These are phyloP conservation scores for Crithidia thermophila DNA, from an alignment of 208 protist genomes.

Conservation along the genomic window DNA sequence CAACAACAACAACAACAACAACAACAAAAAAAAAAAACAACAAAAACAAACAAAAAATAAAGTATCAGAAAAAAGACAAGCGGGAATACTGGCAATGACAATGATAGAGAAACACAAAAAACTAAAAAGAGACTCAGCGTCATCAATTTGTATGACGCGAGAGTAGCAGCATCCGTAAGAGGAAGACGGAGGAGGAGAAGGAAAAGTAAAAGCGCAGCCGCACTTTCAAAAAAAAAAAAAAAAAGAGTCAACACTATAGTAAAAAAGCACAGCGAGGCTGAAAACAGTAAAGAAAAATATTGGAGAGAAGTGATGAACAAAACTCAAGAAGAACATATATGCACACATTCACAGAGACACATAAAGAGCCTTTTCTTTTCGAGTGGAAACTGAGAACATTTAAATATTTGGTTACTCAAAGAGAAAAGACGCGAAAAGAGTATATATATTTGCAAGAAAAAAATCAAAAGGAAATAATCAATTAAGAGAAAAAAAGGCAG, in stretches of 20 bases:
- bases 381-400: background rate
- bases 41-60: background rate
- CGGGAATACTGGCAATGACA: background rate
- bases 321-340: too few species aligned
- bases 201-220: slow-evolving; percentile 1
- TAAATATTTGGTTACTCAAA: too few species aligned
- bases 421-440: background rate
- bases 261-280: background rate
- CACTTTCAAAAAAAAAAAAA: slow-evolving; percentile 15
- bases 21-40: background rate
- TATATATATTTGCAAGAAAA: background rate
- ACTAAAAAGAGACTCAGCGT: background rate
- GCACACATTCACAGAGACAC: background rate
- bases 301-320: too few species aligned
- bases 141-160: background rate
- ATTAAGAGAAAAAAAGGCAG: too few species aligned
- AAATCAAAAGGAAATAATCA: too few species aligned
- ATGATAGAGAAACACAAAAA: background rate
- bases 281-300: too few species aligned
- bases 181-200: background rate
- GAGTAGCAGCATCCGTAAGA: background rate
- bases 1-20: slow-evolving; percentile 16
- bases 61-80: background rate
- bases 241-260: background rate
- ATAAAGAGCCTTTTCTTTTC: background rate